These are phyloP conservation scores for Rhizophora apiculata DNA, from an alignment of 345 rosid species.

Conservation along the genomic window DNA sequence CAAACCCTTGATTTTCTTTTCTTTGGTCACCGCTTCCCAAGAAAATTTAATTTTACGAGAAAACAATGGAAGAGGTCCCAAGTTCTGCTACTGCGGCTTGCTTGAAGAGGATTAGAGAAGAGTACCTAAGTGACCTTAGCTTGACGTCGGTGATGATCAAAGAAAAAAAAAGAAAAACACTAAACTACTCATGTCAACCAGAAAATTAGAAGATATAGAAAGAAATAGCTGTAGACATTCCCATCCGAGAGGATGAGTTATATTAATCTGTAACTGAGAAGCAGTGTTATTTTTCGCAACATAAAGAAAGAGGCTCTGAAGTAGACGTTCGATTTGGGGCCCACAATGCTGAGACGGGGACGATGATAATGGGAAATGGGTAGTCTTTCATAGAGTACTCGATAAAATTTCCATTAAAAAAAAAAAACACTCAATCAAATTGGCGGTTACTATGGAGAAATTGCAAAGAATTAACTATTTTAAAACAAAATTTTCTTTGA, in stretches of 20 bases:
- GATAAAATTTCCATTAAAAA: too few species aligned
- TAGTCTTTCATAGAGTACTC: too few species aligned
- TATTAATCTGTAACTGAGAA: background rate
- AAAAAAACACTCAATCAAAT: too few species aligned
- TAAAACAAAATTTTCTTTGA: too few species aligned
- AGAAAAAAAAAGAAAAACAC: background rate
- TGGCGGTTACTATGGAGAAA: too few species aligned
- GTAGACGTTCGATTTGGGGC: background rate
- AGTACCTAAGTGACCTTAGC: slow-evolving; percentile 31
- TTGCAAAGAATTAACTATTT: too few species aligned
- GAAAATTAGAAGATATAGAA: background rate
- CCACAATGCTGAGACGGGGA: background rate
- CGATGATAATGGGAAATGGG: too few species aligned
- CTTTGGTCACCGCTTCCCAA: background rate
- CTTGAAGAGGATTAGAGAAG: slow-evolving; percentile 31
- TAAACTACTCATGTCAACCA: slow-evolving; percentile 22
- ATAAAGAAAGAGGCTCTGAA: too few species aligned
- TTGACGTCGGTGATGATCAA: slow-evolving; percentile 37
- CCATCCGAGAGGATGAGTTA: slow-evolving; percentile 7
- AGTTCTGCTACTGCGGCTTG: slow-evolving; percentile 35
- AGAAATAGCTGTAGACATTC: background rate
- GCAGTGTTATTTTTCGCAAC: too few species aligned
- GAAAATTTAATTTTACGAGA: slow-evolving; percentile 14
- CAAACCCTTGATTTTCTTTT: slow-evolving; percentile 1
- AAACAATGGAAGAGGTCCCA: slow-evolving; percentile 38